Percentiles rank a stretch among this genome's conserved stretches.
Conservation (phyloP, 2,329 filamentous ascomycete species). For the Pseudogymnoascus sp. region DNA sequence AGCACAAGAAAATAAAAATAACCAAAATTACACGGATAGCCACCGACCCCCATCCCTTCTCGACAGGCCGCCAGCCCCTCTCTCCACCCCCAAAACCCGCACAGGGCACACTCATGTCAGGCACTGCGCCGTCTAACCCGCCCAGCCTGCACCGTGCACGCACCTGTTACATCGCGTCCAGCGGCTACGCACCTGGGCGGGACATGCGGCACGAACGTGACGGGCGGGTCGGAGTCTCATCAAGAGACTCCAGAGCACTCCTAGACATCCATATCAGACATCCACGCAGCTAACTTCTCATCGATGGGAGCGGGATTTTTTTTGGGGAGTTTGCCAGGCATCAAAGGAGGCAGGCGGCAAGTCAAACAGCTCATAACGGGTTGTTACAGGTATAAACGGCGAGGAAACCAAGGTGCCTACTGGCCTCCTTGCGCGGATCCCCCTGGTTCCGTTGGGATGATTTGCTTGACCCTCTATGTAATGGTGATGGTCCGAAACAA, state of each 20-base stretch:
- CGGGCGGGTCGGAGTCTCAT: neutral
- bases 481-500: neutral
- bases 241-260: neutral
- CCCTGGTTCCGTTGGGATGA: neutral
- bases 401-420: neutral
- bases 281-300: neutral
- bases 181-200: neutral
- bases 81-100: neutral
- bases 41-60: neutral
- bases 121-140: neutral
- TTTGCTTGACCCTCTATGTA: neutral
- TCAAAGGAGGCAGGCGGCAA: neutral
- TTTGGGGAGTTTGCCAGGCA: neutral
- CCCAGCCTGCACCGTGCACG: neutral
- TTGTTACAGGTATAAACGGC: neutral
- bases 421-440: neutral
- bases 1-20: neutral
- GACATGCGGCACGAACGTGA: conserved; percentile 4
- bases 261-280: neutral
- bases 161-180: neutral
- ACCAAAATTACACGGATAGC: neutral
- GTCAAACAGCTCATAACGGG: neutral
- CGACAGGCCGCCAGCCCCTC: neutral
- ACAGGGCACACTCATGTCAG: conserved; percentile 2
- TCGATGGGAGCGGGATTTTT: neutral